phyloP scores from a whole-genome alignment of 768 basidiomycete genomes.

The Coprinellus aureogranulatus region DNA sequence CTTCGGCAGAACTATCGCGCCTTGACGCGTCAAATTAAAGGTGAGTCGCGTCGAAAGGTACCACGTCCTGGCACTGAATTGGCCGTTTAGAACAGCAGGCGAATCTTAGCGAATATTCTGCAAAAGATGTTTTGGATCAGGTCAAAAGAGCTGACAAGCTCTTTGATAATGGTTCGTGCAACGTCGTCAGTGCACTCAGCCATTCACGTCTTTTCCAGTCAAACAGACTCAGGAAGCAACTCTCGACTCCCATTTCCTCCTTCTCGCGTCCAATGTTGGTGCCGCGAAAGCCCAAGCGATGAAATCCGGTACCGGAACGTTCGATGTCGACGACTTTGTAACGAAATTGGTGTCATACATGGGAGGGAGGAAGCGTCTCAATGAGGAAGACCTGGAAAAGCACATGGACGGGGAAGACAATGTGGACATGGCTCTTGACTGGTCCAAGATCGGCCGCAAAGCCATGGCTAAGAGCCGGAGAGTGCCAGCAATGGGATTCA shows the following conservation, averaged over 20 bases:
- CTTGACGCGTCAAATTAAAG: slow-evolving; percentile 62
- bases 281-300: slow-evolving; percentile 88
- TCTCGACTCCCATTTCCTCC: slow-evolving; percentile 80
- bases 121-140: slow-evolving; percentile 54
- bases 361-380: slow-evolving; percentile 59
- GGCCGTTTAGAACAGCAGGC: slow-evolving; percentile 39
- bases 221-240: slow-evolving; percentile 85
- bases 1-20: slow-evolving; percentile 73
- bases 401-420: slow-evolving; percentile 54
- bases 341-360: slow-evolving; percentile 69
- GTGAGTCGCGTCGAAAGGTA: slow-evolving; percentile 33
- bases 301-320: slow-evolving; percentile 83
- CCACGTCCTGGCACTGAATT: neutral
- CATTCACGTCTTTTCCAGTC: slow-evolving; percentile 38
- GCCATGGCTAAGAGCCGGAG: slow-evolving; percentile 78
- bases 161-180: slow-evolving; percentile 56
- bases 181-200: neutral
- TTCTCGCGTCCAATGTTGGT: slow-evolving; percentile 73
- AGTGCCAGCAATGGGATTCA: slow-evolving; percentile 81
- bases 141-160: slow-evolving; percentile 58
- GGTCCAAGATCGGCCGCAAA: slow-evolving; percentile 84
- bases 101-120: slow-evolving; percentile 54
- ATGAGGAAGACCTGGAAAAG: slow-evolving; percentile 38
- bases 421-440: slow-evolving; percentile 57
- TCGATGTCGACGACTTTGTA: slow-evolving; percentile 91